These are phyloP conservation scores for Gossypium bickii DNA, from an alignment of 345 rosid species.

Conservation along the genomic window DNA sequence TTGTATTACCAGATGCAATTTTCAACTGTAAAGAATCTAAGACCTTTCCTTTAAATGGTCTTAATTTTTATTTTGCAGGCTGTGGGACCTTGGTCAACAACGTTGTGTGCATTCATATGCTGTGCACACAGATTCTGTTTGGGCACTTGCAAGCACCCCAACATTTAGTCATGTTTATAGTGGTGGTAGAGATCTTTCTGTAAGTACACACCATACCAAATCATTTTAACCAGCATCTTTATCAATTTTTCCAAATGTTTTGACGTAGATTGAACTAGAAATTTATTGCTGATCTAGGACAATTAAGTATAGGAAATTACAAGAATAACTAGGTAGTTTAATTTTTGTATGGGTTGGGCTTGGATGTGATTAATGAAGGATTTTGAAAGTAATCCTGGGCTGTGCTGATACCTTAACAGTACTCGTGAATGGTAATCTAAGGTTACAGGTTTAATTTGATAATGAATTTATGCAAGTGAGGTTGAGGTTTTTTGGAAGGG, in stretches of 20 bases:
- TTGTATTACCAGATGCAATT: slow-evolving; percentile 4
- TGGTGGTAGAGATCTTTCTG: slow-evolving; percentile 98
- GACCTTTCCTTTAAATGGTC: slow-evolving; percentile 25
- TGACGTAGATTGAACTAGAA: neutral
- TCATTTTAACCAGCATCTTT: neutral
- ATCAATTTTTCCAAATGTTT: slow-evolving; percentile 11
- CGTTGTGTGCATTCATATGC: slow-evolving; percentile 98
- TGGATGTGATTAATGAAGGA: neutral
- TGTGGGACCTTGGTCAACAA: slow-evolving; percentile 99
- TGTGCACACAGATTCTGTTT: slow-evolving; percentile 99
- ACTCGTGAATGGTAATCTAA: neutral
- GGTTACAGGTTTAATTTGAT: neutral
- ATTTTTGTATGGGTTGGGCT: neutral
- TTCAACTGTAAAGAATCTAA: slow-evolving; percentile 14
- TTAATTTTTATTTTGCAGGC: slow-evolving; percentile 39
- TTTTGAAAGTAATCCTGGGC: neutral
- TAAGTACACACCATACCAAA: slow-evolving; percentile 38
- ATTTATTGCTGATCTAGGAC: slow-evolving; percentile 1
- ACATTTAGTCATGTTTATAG: slow-evolving; percentile 95
- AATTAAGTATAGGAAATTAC: too few species aligned
- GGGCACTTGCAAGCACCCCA: slow-evolving; percentile 99
- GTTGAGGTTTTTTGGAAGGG: neutral
- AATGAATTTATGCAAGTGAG: neutral
- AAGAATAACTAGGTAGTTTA: too few species aligned
- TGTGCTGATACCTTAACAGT: neutral